Base-by-base conservation (phyloP, 495 filamentous ascomycete species). In the Xylaria acuta region DNA sequence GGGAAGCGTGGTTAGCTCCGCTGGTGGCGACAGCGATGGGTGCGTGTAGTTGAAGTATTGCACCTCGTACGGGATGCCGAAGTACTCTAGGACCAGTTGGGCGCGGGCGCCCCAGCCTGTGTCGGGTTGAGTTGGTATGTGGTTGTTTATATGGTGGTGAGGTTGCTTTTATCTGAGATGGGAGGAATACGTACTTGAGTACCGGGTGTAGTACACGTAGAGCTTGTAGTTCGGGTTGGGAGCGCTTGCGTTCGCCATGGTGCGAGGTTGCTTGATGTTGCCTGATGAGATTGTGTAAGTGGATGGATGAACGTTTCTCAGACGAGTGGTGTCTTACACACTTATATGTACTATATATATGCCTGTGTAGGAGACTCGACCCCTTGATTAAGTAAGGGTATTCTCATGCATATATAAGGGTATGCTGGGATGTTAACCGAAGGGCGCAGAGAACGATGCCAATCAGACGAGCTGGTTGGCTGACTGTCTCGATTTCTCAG, bases 41-140 rank as follows among this genome's bases (percentile, higher is more conserved):
- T 41, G 59, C 16, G 65, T 53, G 43, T 65, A 69, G 9, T 47
- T 70, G 64, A 70, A 77, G 34, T 74, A 36, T 36, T 73, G 63
- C 7, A 73, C 49, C 2, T 36, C 58, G 59, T 71, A 70, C 3
- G 76, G 74, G 40, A 77, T 76, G n/a, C 43, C 34, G 47, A 77
- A 76, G 51, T 77, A 70, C 7, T 70, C 66, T 16, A 77, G 30
- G 3, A 75, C 25, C 8, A 77, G 74, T 18, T 67, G 49, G 9
- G 72, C 74, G 18, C 75, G 74, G 16, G 68, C 54, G 36, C 75
- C 75, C 75, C 75, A 77, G 58, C 75, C 74, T 77, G 56, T 22
- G 22, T 20, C 5, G 18, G 1, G 3, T 0, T 0, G 38, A n/a
- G 22, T 77, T 41, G 71, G 54, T 38, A 47, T 64, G 20, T 32